Evolutionary conservation across 345 rosid genomes (phyloP).

Genomic region (Ceriops tagal): DNA sequence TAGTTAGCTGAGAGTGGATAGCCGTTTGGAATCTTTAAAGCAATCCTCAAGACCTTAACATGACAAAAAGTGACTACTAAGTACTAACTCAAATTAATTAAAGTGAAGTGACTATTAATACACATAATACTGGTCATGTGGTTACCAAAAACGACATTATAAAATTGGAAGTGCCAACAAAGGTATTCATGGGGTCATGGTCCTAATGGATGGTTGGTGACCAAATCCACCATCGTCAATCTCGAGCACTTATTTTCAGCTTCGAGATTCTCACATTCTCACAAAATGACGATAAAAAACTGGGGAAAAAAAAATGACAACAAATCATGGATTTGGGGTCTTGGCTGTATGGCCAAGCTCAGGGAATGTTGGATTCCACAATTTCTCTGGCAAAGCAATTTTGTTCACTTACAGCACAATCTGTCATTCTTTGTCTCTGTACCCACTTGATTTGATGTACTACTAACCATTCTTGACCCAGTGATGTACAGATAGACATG

Average conservation of each 20-base stretch:
- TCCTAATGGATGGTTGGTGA: constrained; percentile 21
- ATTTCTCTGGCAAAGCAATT: constrained; percentile 18
- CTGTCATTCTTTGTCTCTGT: background rate
- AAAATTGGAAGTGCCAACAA: constrained; percentile 11
- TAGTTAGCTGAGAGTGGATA: constrained; percentile 27
- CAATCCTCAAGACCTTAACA: constrained; percentile 18
- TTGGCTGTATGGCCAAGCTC: constrained; percentile 39
- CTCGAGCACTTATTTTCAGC: constrained; percentile 17
- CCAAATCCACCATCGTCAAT: constrained; percentile 36
- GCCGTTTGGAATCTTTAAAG: constrained; percentile 30
- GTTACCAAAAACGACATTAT: background rate
- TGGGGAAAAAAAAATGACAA: background rate
- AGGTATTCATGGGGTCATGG: constrained; percentile 6
- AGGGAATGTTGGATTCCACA: constrained; percentile 44
- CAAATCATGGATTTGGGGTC: constrained; percentile 18
- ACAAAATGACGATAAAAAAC: background rate
- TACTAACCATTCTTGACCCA: background rate
- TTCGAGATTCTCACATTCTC: constrained; percentile 52
- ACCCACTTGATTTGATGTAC: background rate
- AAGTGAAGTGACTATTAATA: too few species aligned
- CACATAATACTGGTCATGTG: background rate
- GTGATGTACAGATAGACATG: constrained; percentile 1
- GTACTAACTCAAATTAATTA: background rate
- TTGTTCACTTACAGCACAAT: background rate
- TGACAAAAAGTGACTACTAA: constrained; percentile 25